Base-by-base conservation (phyloP, 2,329 filamentous ascomycete species). In the Fusarium sp. region DNA sequence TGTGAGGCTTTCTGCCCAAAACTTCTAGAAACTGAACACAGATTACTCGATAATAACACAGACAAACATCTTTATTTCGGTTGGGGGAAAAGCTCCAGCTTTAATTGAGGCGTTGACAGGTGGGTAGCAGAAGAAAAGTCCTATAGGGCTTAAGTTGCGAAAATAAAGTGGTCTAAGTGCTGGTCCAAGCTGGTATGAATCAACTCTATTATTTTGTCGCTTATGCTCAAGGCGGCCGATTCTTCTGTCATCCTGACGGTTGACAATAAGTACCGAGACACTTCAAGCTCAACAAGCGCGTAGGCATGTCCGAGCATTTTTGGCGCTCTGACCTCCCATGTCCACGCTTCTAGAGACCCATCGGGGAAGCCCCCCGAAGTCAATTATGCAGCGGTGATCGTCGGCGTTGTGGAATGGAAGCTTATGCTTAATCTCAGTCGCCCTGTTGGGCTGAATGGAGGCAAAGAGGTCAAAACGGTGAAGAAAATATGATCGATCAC, bases 371-470 rank as follows among this genome's bases (percentile, higher is more conserved):
- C 12, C 25, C 18, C 25, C 45, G 21, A 18, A 25, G 13, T 14
- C 41, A 18, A 16, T 23, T 16, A 18, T 43, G 41, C 21, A 43
- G 41, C 45, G 21, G 25, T 53, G 23, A 53, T 53, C 49, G 34
- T 20, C 32, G 18, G 32, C 14, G 20, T n/a, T 27, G 13, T 41
- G 49, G 49, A 53, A 42, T 53, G 49, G 13, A 42, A 4, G 25
- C 21, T 42, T 53, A 53, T 27, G 49, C 49, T 27, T 53, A 53
- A 53, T 40, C 49, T 40, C 49, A 21, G 34, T 53, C 23, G 23
- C n/a, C 34, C 37, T 10, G n/a, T 21, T 42, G 34, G 34, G 34
- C 49, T 28, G 47, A 25, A 37, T 14, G 21, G 32, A 25, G 14
- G 16, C 20, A 23, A 7, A 6, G 20, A 43, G 41, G 8, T 43